Evolutionary conservation across 2,329 filamentous ascomycete genomes (phyloP), one percentile per base, ranked within the genome.

Genomic region (Diplodia mutila): DNA sequence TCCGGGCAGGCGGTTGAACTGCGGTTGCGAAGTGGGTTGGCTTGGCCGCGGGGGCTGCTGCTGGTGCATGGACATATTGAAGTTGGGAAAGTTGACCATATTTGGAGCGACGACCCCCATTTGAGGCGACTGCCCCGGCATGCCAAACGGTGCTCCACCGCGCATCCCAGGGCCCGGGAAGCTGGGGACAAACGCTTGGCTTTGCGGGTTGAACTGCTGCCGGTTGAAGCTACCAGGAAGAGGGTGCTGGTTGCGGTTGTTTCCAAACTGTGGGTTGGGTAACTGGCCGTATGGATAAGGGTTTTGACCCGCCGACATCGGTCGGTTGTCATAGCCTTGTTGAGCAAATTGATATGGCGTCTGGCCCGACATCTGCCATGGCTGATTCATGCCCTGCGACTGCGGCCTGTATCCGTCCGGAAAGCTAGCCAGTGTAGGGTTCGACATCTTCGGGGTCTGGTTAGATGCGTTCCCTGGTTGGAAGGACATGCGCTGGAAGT

Each of bases 191-290:
- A 98, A 97, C 0, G 94, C 91, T 75, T 97, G 92, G 18, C 92
- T 97, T 80, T 97, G 94, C 0, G 94, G 94, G 75, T 97, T 97
- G 82, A 98, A 97, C 14, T 91, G 88, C 73, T 93, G 92, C 68
- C 93, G 86, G 75, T 91, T 92, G 76, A 88, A 96, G 79, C 90
- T 95, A 42, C 92, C 92, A 16, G 93, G 92, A 67, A 96, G 89
- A 6, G 92, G 91, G 76, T 97, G 92, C 75, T 93, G 90, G 68
- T 91, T 89, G 9, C 89, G 87, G 73, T 91, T 91, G 69, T 91
- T 91, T 9, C 42, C 64, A 68, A 77, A 89, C 59, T 89, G 89
- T 63, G 85, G 84, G 70, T 84, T 87, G 4, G 92, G 91, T 55
- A 94, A 84, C 75, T 96, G 92, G 2, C 92, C 91, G 76, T 90